Conservation (phyloP, 2,329 filamentous ascomycete genomes). For the Davidsoniella eucalypti region DNA sequence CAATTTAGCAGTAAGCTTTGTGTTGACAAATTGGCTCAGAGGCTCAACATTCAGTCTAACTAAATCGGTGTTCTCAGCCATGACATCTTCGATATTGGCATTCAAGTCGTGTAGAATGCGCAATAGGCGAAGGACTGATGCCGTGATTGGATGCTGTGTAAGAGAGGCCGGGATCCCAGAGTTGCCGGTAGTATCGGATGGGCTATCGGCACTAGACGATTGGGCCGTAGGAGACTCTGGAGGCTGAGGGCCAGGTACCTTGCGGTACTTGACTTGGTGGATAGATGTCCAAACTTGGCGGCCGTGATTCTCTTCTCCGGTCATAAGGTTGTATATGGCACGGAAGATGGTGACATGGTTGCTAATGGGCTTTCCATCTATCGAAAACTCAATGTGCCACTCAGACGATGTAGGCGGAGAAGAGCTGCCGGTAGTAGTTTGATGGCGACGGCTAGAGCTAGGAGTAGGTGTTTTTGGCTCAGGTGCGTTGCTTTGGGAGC, state of each 20-base stretch:
- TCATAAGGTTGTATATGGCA: conserved; percentile 53
- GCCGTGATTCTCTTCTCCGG: conserved; percentile 20
- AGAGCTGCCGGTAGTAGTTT: not conserved
- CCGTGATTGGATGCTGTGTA: conserved; percentile 66
- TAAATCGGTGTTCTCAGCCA: conserved; percentile 58
- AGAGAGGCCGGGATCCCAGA: conserved; percentile 59
- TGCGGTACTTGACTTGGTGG: conserved; percentile 82
- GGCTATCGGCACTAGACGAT: not conserved
- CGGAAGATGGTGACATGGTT: conserved; percentile 94
- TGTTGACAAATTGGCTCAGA: conserved; percentile 90
- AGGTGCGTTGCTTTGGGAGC: too few species aligned
- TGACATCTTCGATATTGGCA: conserved; percentile 77
- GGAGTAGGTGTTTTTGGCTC: conserved; percentile 27
- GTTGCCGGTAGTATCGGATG: conserved; percentile 23
- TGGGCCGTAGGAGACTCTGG: conserved; percentile 39
- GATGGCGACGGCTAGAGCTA: not conserved
- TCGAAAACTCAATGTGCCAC: conserved; percentile 93
- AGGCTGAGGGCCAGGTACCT: conserved; percentile 68
- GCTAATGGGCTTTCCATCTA: conserved; percentile 66
- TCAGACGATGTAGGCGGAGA: conserved; percentile 27
- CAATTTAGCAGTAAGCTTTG: conserved; percentile 91
- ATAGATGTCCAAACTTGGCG: conserved; percentile 80
- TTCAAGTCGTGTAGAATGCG: conserved; percentile 88
- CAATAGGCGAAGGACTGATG: conserved; percentile 72
- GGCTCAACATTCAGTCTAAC: conserved; percentile 64